A percentile compares a stretch with the other conserved stretches of the same genome.
phyloP scores from a whole-genome alignment of 179 eudicot genomes.

The Silene vulgaris region DNA sequence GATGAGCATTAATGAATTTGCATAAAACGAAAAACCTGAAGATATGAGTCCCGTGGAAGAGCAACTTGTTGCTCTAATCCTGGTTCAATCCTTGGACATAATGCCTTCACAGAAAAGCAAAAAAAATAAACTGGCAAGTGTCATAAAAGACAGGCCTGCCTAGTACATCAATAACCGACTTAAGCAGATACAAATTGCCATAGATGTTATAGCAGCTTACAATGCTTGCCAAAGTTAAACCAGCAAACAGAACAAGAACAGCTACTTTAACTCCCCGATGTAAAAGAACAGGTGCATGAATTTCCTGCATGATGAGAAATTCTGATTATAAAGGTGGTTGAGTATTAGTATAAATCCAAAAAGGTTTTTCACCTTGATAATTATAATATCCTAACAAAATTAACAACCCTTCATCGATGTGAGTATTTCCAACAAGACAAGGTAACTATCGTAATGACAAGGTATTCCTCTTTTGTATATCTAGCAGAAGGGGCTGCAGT shows the following conservation, averaged over 20 bases:
- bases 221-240: slow-evolving; percentile 74
- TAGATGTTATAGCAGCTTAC: slow-evolving; percentile 43
- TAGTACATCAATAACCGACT: slow-evolving; percentile 10
- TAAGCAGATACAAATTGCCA: slow-evolving; percentile 12
- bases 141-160: not conserved
- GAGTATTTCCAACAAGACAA: not conserved
- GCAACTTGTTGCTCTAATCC: slow-evolving; percentile 95
- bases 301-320: slow-evolving; percentile 47
- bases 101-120: slow-evolving; percentile 42
- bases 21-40: slow-evolving; percentile 56
- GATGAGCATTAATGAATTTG: slow-evolving; percentile 13
- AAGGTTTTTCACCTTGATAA: not conserved
- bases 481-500: not conserved
- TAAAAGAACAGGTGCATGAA: slow-evolving; percentile 75
- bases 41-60: slow-evolving; percentile 95
- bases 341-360: not conserved
- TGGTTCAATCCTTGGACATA: slow-evolving; percentile 83
- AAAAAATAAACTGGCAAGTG: not conserved
- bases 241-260: slow-evolving; percentile 61
- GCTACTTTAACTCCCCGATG: slow-evolving; percentile 67
- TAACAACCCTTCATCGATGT: not conserved
- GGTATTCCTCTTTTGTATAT: not conserved
- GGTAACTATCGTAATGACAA: not conserved
- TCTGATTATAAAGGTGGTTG: not conserved
- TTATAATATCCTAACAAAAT: not conserved